Conservation (phyloP, 164 flowering plant genomes). For the Macadamia tetraphylla region DNA sequence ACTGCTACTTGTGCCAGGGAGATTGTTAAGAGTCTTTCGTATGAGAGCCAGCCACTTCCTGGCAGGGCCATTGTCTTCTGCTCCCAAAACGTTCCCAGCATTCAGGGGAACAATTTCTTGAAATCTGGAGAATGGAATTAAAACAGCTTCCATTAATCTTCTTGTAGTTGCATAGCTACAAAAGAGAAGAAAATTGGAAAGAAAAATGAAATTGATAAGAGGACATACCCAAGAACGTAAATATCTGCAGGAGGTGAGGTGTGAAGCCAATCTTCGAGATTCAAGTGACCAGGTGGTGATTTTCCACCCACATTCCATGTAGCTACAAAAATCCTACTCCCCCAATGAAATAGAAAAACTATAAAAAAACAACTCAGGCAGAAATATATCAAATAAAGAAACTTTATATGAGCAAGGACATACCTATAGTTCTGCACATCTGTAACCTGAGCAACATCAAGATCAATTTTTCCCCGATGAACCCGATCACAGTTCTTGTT, state of each 20-base stretch:
- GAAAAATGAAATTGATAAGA: neutral
- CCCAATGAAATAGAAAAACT: constrained; percentile 8
- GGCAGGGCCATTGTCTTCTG: constrained; percentile 91
- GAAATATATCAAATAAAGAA: neutral
- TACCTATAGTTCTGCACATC: constrained; percentile 79
- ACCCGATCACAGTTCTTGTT: constrained; percentile 42
- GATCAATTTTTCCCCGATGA: constrained; percentile 61
- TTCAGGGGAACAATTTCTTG: constrained; percentile 97
- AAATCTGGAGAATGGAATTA: constrained; percentile 44
- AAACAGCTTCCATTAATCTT: constrained; percentile 3
- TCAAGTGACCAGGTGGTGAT: constrained; percentile 79
- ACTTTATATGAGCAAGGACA: neutral
- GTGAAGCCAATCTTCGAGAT: constrained; percentile 95
- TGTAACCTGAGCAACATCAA: constrained; percentile 59
- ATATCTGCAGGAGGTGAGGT: constrained; percentile 95
- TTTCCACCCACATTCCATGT: constrained; percentile 99
- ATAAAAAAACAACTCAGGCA: constrained; percentile 6
- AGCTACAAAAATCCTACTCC: constrained; percentile 74
- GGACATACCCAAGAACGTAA: constrained; percentile 88
- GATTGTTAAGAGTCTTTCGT: constrained; percentile 66
- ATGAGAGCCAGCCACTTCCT: constrained; percentile 81
- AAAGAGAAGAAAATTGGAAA: neutral
- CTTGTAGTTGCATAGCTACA: neutral
- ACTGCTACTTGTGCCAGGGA: constrained; percentile 57
- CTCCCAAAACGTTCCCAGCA: constrained; percentile 95